A percentile compares a stretch with the other conserved stretches of the same genome.
Evolutionary conservation across 2,329 filamentous ascomycete genomes (phyloP).

Genomic region (Stagonosporopsis cucurbitacearum): DNA sequence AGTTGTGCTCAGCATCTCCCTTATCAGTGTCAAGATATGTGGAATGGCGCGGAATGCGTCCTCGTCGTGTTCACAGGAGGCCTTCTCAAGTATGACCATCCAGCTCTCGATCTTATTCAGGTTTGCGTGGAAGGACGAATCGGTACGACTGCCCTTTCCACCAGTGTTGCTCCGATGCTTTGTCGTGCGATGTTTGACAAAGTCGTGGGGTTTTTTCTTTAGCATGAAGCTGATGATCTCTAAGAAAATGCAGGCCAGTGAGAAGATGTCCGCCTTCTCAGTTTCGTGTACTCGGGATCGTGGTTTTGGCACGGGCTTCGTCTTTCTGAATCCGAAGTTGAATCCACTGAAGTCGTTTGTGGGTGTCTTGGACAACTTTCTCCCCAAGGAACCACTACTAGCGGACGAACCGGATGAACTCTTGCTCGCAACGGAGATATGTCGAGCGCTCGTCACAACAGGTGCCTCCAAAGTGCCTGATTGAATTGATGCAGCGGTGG

Average conservation of each 20-base stretch:
- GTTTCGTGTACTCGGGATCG: slow-evolving; percentile 43
- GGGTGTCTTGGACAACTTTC: slow-evolving; percentile 44
- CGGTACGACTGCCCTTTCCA: slow-evolving; percentile 63
- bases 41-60: slow-evolving; percentile 51
- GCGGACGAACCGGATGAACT: slow-evolving; percentile 45
- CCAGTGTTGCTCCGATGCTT: slow-evolving; percentile 63
- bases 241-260: slow-evolving; percentile 73
- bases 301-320: slow-evolving; percentile 37
- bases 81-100: slow-evolving; percentile 67
- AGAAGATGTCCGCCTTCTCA: slow-evolving; percentile 71
- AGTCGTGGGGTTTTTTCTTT: slow-evolving; percentile 70
- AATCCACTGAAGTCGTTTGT: slow-evolving; percentile 45
- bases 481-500: slow-evolving; percentile 33
- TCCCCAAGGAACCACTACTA: slow-evolving; percentile 41
- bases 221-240: slow-evolving; percentile 74
- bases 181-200: slow-evolving; percentile 69
- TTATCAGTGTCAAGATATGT: slow-evolving; percentile 50
- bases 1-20: slow-evolving; percentile 52
- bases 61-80: slow-evolving; percentile 55
- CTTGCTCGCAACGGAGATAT: slow-evolving; percentile 45
- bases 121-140: slow-evolving; percentile 76
- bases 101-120: slow-evolving; percentile 71
- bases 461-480: slow-evolving; percentile 20
- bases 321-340: slow-evolving; percentile 46
- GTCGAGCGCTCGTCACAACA: slow-evolving; percentile 26